Evolutionary conservation across 495 filamentous ascomycete species (phyloP).

Genomic region (Penicillium diatomitis): DNA sequence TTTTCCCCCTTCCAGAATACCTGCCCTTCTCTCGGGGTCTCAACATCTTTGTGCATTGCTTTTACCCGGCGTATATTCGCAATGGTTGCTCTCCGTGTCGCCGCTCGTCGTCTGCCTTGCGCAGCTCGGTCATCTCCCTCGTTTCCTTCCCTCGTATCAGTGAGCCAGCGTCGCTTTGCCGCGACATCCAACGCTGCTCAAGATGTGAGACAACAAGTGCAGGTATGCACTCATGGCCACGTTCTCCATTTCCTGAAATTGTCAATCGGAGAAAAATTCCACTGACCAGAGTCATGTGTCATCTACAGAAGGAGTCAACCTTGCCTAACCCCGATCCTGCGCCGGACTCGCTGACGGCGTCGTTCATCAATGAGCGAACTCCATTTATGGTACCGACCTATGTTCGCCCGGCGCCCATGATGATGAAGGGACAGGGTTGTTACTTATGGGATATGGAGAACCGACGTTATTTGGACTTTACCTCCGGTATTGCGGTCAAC

Average conservation of each 20-base stretch:
- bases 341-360: conserved; percentile 63
- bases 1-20: not conserved
- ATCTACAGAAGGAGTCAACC: conserved; percentile 47
- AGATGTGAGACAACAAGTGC: conserved; percentile 16
- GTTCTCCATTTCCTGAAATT: too few relatives aligned
- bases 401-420: conserved; percentile 80
- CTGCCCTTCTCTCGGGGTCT: not conserved
- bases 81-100: conserved; percentile 25
- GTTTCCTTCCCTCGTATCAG: conserved; percentile 26
- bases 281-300: not conserved
- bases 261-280: too few relatives aligned
- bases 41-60: conserved; percentile 2
- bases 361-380: conserved; percentile 59
- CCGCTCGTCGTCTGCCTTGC: conserved; percentile 33
- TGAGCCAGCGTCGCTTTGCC: conserved; percentile 30
- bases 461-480: conserved; percentile 84
- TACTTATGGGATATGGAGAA: conserved; percentile 88
- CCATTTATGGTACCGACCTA: conserved; percentile 95
- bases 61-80: not conserved
- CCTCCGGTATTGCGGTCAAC: conserved; percentile 92
- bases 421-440: conserved; percentile 75
- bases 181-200: conserved; percentile 18
- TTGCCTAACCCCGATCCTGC: conserved; percentile 72
- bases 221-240: conserved; percentile 4
- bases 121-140: conserved; percentile 23